These are phyloP conservation scores for Cucurbita ficifolia DNA, from an alignment of 306 rosid genomes.

Conservation along the genomic window DNA sequence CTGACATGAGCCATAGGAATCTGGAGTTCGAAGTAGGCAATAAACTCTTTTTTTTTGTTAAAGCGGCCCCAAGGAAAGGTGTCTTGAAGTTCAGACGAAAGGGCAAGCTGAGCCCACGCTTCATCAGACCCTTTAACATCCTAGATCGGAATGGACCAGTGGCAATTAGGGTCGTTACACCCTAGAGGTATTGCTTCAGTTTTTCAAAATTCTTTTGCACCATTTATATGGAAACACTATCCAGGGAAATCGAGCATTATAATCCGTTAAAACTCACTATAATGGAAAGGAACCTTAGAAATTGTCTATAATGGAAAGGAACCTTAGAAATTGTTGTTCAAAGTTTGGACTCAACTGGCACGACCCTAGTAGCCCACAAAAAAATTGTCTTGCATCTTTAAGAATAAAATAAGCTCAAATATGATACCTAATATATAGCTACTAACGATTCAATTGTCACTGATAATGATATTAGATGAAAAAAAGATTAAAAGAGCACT, in stretches of 20 bases:
- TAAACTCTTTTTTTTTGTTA: too few species aligned
- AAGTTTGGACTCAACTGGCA: background rate
- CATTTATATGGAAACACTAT: background rate
- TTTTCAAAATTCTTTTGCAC: background rate
- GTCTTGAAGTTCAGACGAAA: too few species aligned
- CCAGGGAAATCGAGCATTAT: background rate
- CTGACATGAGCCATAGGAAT: too few species aligned
- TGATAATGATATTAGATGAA: background rate
- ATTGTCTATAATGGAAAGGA: background rate
- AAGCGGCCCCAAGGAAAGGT: too few species aligned
- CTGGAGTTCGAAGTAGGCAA: too few species aligned
- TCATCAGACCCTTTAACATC: too few species aligned
- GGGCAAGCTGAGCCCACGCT: too few species aligned
- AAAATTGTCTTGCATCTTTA: background rate
- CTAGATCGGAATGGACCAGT: too few species aligned
- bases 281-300: background rate
- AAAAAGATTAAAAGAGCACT: background rate
- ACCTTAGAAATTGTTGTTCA: background rate
- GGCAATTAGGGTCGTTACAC: too few species aligned
- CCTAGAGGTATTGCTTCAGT: background rate
- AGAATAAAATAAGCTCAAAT: background rate
- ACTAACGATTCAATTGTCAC: background rate
- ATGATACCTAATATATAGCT: background rate
- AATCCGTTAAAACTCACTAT: background rate
- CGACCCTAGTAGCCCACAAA: background rate